A percentile compares a stretch with the other conserved stretches of the same genome.
Conservation (phyloP, 2,329 filamentous ascomycete genomes). For the Pseudogymnoascus sp. region DNA sequence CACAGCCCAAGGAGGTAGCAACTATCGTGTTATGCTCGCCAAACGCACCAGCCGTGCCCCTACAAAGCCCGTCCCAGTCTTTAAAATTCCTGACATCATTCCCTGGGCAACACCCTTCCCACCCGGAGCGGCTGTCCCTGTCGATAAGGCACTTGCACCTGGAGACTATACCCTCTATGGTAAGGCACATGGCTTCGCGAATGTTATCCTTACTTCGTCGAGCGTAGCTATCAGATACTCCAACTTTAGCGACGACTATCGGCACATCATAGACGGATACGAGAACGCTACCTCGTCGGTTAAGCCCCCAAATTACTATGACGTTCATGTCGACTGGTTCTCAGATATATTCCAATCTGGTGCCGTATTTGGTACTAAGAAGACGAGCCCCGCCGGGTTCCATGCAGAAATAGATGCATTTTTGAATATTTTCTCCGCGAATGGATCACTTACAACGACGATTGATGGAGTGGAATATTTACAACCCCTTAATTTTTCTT, state of each 20-base stretch:
- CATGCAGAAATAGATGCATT: slow-evolving; percentile 33
- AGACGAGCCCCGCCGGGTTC: slow-evolving; percentile 33
- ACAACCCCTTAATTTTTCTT: slow-evolving; percentile 31
- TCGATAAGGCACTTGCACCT: not conserved
- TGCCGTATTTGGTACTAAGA: slow-evolving; percentile 28
- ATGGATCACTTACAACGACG: slow-evolving; percentile 28
- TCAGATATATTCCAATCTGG: slow-evolving; percentile 33
- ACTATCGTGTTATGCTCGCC: slow-evolving; percentile 37
- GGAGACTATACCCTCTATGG: slow-evolving; percentile 20
- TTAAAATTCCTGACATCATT: slow-evolving; percentile 25
- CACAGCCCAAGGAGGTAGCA: slow-evolving; percentile 32
- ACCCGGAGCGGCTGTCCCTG: slow-evolving; percentile 15
- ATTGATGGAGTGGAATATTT: slow-evolving; percentile 31
- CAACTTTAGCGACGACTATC: slow-evolving; percentile 32
- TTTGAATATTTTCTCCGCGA: slow-evolving; percentile 35
- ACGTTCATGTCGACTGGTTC: slow-evolving; percentile 31
- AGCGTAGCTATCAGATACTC: slow-evolving; percentile 30
- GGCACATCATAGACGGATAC: slow-evolving; percentile 27
- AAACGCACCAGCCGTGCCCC: slow-evolving; percentile 29
- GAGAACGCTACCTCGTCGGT: slow-evolving; percentile 29
- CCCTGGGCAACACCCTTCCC: slow-evolving; percentile 31
- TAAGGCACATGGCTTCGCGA: slow-evolving; percentile 13
- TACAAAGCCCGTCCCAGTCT: slow-evolving; percentile 17
- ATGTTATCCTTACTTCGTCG: slow-evolving; percentile 14
- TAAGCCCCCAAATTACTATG: slow-evolving; percentile 18